These are phyloP conservation scores for Candida stauntonica DNA, from an alignment of 805 yeast genomes.

Conservation along the genomic window DNA sequence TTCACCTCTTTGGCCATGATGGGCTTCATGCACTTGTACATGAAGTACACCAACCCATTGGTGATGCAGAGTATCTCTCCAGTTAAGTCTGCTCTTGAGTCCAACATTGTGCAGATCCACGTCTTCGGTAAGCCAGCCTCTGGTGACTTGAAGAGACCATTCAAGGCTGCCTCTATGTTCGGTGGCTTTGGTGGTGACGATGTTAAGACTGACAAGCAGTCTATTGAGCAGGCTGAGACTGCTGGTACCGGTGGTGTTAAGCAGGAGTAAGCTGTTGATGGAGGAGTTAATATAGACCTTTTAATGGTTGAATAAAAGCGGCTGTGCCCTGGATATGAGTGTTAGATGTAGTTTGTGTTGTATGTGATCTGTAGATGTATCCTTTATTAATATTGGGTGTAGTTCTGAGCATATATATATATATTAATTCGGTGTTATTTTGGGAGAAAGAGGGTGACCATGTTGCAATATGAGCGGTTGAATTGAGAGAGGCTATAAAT, in stretches of 20 bases:
- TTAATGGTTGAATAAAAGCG: too few relatives aligned
- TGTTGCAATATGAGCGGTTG: too few relatives aligned
- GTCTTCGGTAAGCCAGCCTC: constrained; percentile 74
- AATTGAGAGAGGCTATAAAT: too few relatives aligned
- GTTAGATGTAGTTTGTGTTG: too few relatives aligned
- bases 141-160: constrained; percentile 95
- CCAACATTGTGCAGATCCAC: constrained; percentile 89
- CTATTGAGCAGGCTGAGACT: constrained; percentile 79
- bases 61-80: constrained; percentile 92
- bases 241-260: constrained; percentile 87
- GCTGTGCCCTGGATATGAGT: too few relatives aligned
- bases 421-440: too few relatives aligned
- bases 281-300: too few relatives aligned
- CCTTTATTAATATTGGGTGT: too few relatives aligned
- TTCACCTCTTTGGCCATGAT: constrained; percentile 92
- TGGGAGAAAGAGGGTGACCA: too few relatives aligned
- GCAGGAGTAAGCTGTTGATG: constrained; percentile 24
- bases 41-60: constrained; percentile 96
- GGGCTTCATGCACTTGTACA: constrained; percentile 96
- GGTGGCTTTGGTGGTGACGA: constrained; percentile 49
- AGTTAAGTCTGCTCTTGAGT: constrained; percentile 82
- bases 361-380: too few relatives aligned
- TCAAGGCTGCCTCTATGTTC: constrained; percentile 80
- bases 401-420: too few relatives aligned
- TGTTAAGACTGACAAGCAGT: constrained; percentile 78